phyloP scores from a whole-genome alignment of 768 basidiomycete genomes.

The Agrocybe chaxingu region DNA sequence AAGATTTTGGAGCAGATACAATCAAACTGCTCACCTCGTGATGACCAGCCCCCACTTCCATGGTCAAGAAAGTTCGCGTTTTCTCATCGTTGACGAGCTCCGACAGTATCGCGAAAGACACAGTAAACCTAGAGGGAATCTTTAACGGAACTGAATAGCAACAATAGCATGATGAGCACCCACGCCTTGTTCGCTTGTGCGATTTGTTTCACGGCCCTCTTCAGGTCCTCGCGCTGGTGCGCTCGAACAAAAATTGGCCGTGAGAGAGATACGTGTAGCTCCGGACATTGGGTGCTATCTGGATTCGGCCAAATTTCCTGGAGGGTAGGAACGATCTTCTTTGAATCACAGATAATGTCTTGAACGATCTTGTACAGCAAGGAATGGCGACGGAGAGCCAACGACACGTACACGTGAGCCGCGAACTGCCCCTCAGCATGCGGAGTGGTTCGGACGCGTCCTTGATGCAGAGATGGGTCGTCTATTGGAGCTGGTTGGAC shows the following conservation, averaged over 20 bases:
- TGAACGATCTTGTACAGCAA: conserved; percentile 44
- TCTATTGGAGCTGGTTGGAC: conserved; percentile 50
- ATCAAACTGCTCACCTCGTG: conserved; percentile 47
- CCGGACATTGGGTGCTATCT: conserved; percentile 21
- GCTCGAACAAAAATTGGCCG: conserved; percentile 77
- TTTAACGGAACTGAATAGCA: conserved; percentile 23
- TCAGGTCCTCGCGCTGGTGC: conserved; percentile 76
- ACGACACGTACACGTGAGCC: conserved; percentile 71
- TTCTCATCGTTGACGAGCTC: conserved; percentile 77
- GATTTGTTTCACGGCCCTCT: conserved; percentile 51
- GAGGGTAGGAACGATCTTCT: conserved; percentile 40
- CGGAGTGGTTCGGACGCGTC: conserved; percentile 65
- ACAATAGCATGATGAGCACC: conserved; percentile 17
- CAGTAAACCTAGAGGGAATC: conserved; percentile 66
- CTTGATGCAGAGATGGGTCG: conserved; percentile 78
- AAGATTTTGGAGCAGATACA: conserved; percentile 2
- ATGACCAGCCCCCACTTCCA: conserved; percentile 85
- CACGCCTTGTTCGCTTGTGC: conserved; percentile 48
- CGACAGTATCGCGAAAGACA: conserved; percentile 71
- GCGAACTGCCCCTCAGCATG: conserved; percentile 86
- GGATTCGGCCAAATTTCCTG: conserved; percentile 32
- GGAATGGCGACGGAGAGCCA: conserved; percentile 43
- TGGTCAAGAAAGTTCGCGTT: conserved; percentile 75
- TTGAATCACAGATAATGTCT: conserved; percentile 42
- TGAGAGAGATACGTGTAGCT: conserved; percentile 84